Evolutionary conservation across 2,329 filamentous ascomycete species (phyloP).

Genomic region (Bipolaris cookei): DNA sequence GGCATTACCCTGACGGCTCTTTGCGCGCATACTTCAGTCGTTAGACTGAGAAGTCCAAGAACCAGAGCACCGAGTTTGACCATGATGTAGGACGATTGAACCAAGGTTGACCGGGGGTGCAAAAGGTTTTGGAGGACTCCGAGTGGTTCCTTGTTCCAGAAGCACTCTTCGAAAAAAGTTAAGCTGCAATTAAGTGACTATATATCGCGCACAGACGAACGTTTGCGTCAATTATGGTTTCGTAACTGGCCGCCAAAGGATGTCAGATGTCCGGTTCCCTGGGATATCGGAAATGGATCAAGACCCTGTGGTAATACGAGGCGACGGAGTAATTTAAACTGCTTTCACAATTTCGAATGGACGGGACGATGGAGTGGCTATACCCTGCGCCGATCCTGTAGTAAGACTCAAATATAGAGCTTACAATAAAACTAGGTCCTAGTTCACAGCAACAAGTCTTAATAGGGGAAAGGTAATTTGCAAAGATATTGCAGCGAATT

Average conservation of each 20-base stretch:
- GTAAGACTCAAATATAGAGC: not conserved
- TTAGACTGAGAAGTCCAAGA: constrained; percentile 30
- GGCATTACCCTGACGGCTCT: constrained; percentile 44
- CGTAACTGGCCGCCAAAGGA: not conserved
- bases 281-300: not conserved
- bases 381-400: not conserved
- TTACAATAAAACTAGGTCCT: not conserved
- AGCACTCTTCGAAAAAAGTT: not conserved
- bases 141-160: not conserved
- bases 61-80: constrained; percentile 30
- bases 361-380: not conserved
- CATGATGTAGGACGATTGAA: constrained; percentile 18
- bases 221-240: not conserved
- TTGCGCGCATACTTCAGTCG: constrained; percentile 29
- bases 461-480: not conserved
- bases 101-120: not conserved
- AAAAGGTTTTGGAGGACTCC: not conserved
- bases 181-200: not conserved
- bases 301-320: not conserved
- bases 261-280: not conserved
- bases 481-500: not conserved
- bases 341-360: not conserved
- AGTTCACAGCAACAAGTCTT: not conserved
- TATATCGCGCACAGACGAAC: not conserved
- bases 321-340: not conserved